phyloP scores from a whole-genome alignment of 176 grass and related monocot genomes.

The Bonia amplexicaulis region DNA sequence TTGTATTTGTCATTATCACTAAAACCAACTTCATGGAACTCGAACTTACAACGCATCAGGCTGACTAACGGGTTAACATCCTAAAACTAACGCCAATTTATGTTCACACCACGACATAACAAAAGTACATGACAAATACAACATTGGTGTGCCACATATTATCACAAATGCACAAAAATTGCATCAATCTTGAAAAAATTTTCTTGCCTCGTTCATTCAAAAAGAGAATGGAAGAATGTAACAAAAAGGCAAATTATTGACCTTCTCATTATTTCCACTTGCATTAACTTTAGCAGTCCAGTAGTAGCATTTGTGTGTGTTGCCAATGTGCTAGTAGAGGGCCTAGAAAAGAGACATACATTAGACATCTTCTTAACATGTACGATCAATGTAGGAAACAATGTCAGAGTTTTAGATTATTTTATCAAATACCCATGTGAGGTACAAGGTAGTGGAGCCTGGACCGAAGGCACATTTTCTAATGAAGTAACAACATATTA shows the following conservation, averaged over 20 bases:
- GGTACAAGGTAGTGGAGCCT: constrained; percentile 25
- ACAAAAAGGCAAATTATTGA: not conserved
- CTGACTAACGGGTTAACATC: no score
- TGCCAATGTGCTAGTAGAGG: constrained; percentile 13
- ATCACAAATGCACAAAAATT: no score
- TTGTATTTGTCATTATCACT: no score
- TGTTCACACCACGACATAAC: no score
- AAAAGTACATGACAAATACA: no score
- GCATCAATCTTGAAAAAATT: not conserved
- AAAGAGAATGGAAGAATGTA: not conserved
- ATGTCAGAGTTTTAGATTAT: constrained; percentile 22
- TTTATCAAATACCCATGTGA: constrained; percentile 31
- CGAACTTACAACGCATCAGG: no score
- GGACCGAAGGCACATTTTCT: constrained; percentile 25
- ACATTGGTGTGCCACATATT: no score
- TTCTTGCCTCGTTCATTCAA: not conserved
- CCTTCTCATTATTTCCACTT: constrained; percentile 15
- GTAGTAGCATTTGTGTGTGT: not conserved
- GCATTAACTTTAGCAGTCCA: not conserved
- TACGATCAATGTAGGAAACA: not conserved
- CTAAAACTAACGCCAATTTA: no score
- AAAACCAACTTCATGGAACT: no score
- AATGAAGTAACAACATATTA: constrained; percentile 16
- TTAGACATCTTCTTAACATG: not conserved
- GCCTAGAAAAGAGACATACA: constrained; percentile 22